Evolutionary conservation across 441 rosid genomes (phyloP).

Genomic region (Bruguiera hainesii): DNA sequence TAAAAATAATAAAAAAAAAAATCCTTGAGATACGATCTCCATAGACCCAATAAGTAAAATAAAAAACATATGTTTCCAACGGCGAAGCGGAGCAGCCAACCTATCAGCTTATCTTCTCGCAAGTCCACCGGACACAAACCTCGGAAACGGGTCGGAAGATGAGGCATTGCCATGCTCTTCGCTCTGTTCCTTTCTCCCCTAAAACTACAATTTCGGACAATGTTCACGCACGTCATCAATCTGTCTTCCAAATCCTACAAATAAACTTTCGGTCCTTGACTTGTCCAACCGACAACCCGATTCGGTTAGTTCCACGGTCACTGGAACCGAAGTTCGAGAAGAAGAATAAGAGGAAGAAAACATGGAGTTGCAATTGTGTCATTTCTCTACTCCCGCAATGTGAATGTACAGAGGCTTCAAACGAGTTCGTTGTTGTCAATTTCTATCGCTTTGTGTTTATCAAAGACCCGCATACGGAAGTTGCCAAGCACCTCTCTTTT

Average conservation of each 20-base stretch:
- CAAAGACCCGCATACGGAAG: slow-evolving; percentile 50
- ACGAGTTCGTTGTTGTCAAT: slow-evolving; percentile 68
- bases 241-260: not conserved
- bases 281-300: not conserved
- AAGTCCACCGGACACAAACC: too few species aligned
- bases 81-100: too few species aligned
- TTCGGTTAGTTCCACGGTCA: not conserved
- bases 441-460: slow-evolving; percentile 65
- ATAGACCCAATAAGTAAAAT: too few species aligned
- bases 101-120: too few species aligned
- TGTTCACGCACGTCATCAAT: not conserved
- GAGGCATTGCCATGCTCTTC: slow-evolving; percentile 9
- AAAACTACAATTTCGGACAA: not conserved
- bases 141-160: slow-evolving; percentile 5
- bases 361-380: not conserved
- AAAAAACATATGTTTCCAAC: too few species aligned
- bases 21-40: too few species aligned
- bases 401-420: not conserved
- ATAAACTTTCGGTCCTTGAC: not conserved
- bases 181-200: slow-evolving; percentile 7
- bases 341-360: slow-evolving; percentile 1
- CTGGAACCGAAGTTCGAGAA: not conserved
- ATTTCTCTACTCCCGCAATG: not conserved
- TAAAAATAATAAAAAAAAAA: too few species aligned
- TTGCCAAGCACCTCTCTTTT: slow-evolving; percentile 63